These are phyloP conservation scores for Populus hybrid DNA, from an alignment of 441 rosid species.

Conservation along the genomic window DNA sequence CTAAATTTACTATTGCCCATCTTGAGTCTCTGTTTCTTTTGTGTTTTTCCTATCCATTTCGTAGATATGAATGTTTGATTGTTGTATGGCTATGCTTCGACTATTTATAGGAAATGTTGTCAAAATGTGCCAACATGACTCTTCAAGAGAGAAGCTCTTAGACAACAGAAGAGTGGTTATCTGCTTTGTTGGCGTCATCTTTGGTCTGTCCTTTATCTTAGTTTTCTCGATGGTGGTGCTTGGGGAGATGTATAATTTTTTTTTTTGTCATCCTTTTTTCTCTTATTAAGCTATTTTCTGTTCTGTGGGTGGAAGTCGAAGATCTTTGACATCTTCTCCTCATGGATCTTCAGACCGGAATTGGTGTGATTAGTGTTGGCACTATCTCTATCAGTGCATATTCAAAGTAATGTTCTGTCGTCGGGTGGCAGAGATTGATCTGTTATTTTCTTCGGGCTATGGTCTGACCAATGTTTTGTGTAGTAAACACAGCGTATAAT, in stretches of 20 bases:
- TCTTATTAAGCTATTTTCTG: too few species aligned
- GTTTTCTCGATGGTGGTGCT: not conserved
- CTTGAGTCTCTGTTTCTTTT: not conserved
- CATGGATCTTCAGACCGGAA: too few species aligned
- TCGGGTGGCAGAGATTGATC: too few species aligned
- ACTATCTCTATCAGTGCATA: too few species aligned
- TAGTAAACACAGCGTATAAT: too few species aligned
- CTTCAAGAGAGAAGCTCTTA: constrained; percentile 24
- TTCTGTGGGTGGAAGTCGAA: too few species aligned
- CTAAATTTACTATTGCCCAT: not conserved
- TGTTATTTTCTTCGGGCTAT: too few species aligned
- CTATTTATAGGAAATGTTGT: constrained; percentile 27
- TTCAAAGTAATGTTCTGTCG: too few species aligned
- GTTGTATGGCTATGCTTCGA: not conserved
- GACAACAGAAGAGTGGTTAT: constrained; percentile 16
- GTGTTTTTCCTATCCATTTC: not conserved
- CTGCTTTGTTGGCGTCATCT: constrained; percentile 14
- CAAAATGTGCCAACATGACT: constrained; percentile 26
- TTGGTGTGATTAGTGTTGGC: too few species aligned
- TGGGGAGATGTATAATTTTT: not conserved
- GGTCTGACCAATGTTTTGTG: too few species aligned
- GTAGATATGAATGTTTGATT: not conserved
- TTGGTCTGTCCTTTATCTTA: not conserved
- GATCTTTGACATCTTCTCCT: not conserved
- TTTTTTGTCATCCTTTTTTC: too few species aligned